A percentile compares a stretch with the other conserved stretches of the same genome.
Conservation (phyloP, 2,329 filamentous ascomycete genomes). For the Chaetomiaceae sp. region DNA sequence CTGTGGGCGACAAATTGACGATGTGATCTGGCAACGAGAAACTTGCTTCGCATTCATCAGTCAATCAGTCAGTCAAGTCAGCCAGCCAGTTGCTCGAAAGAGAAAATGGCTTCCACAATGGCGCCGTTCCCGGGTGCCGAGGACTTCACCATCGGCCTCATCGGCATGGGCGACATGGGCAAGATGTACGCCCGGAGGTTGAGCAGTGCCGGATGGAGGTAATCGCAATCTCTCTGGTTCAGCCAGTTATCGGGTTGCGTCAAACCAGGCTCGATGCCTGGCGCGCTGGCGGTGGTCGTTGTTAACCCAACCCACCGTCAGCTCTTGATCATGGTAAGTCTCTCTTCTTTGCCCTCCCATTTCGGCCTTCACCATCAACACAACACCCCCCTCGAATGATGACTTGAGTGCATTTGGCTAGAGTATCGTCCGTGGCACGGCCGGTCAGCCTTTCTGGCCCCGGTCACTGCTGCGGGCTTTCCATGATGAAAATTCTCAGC, state of each 20-base stretch:
- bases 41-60: background rate
- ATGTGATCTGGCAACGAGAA: slow-evolving; percentile 21
- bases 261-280: background rate
- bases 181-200: slow-evolving; percentile 94
- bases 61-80: no score
- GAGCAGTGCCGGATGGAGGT: slow-evolving; percentile 95
- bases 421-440: slow-evolving; percentile 71
- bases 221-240: slow-evolving; percentile 36
- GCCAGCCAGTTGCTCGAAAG: no score
- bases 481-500: slow-evolving; percentile 99
- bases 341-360: slow-evolving; percentile 17
- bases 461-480: slow-evolving; percentile 58
- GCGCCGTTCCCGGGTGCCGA: slow-evolving; percentile 48
- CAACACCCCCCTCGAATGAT: slow-evolving; percentile 60
- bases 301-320: slow-evolving; percentile 9
- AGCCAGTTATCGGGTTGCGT: background rate
- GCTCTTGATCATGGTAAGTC: slow-evolving; percentile 22
- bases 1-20: slow-evolving; percentile 11
- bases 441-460: slow-evolving; percentile 72
- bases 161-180: slow-evolving; percentile 99
- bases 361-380: slow-evolving; percentile 21
- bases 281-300: background rate
- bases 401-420: slow-evolving; percentile 99
- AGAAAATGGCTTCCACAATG: slow-evolving; percentile 25
- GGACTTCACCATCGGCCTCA: slow-evolving; percentile 79